A percentile compares a stretch with the other conserved stretches of the same genome.
These are phyloP conservation scores for Chernovozyma sophiae-reginae DNA, from an alignment of 1,139 yeast species.

Conservation along the genomic window DNA sequence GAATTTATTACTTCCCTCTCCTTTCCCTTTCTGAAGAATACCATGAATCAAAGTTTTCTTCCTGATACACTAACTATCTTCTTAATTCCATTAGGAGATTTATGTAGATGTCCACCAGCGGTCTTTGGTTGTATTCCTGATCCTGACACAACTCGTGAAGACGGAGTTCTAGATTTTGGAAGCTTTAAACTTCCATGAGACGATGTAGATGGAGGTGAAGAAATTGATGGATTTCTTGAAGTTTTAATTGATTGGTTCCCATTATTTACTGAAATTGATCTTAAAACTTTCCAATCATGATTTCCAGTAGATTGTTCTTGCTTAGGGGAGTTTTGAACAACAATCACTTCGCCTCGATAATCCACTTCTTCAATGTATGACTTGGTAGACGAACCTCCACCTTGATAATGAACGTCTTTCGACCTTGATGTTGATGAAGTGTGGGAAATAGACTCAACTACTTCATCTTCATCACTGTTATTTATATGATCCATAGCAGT, in stretches of 20 bases:
- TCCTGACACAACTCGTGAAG: constrained; percentile 27
- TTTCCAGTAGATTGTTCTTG: constrained; percentile 16
- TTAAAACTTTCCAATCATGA: constrained; percentile 37
- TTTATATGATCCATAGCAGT: constrained; percentile 7
- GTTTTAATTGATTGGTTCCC: constrained; percentile 40
- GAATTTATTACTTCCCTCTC: too few species aligned
- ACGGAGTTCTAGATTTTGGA: constrained; percentile 28
- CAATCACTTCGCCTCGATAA: constrained; percentile 5
- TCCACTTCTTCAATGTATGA: constrained; percentile 1
- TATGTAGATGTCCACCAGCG: constrained; percentile 4
- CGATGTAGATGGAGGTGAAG: constrained; percentile 38
- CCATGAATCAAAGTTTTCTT: constrained; percentile 2
- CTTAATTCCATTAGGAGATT: constrained; percentile 6
- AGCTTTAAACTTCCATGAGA: constrained; percentile 19
- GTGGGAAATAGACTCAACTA: too few species aligned
- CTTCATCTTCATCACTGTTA: constrained; percentile 14
- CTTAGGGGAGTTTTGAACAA: constrained; percentile 19
- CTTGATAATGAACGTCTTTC: not conserved
- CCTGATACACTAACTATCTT: constrained; percentile 3
- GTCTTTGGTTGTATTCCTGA: constrained; percentile 16
- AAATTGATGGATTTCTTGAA: constrained; percentile 42
- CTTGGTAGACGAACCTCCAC: not conserved
- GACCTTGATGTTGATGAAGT: not conserved
- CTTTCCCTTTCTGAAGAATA: too few species aligned
- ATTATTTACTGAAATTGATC: constrained; percentile 39